Evolutionary conservation across 257 asterid genomes (phyloP).

Genomic region (Solanum sejunctum): DNA sequence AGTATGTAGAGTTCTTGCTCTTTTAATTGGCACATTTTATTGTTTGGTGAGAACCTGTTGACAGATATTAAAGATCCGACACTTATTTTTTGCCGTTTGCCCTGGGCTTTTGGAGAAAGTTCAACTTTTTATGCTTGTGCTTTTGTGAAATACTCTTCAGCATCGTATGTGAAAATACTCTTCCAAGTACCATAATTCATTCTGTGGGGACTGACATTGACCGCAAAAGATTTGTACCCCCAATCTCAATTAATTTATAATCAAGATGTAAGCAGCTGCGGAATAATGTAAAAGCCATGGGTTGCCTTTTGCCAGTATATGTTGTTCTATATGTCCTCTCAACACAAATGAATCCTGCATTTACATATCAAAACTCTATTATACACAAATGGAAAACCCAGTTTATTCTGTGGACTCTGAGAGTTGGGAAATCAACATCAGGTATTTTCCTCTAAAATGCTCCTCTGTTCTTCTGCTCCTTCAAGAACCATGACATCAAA

Average conservation of each 20-base stretch:
- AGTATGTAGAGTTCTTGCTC: slow-evolving; percentile 9
- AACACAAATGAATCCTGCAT: background rate
- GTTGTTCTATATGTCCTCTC: background rate
- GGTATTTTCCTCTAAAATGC: background rate
- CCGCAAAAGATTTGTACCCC: background rate
- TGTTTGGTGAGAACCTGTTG: background rate
- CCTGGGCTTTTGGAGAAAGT: slow-evolving; percentile 2
- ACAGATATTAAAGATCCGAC: slow-evolving; percentile 3
- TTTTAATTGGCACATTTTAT: background rate
- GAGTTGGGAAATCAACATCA: background rate
- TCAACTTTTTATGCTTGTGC: background rate
- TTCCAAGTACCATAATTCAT: background rate
- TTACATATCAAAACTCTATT: background rate
- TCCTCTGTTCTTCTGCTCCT: background rate
- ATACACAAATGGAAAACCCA: background rate
- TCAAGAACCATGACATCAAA: background rate
- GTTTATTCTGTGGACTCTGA: background rate
- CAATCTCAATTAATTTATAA: background rate
- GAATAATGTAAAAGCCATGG: background rate
- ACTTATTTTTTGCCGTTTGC: slow-evolving; percentile 11
- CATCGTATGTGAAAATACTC: background rate
- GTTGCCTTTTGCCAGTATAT: background rate
- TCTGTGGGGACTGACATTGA: background rate
- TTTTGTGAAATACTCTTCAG: background rate
- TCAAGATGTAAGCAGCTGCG: background rate